Percentiles rank a stretch among this genome's conserved stretches.
Evolutionary conservation across 768 basidiomycete species (phyloP).

Genomic region (Kwoniella bestiolae): DNA sequence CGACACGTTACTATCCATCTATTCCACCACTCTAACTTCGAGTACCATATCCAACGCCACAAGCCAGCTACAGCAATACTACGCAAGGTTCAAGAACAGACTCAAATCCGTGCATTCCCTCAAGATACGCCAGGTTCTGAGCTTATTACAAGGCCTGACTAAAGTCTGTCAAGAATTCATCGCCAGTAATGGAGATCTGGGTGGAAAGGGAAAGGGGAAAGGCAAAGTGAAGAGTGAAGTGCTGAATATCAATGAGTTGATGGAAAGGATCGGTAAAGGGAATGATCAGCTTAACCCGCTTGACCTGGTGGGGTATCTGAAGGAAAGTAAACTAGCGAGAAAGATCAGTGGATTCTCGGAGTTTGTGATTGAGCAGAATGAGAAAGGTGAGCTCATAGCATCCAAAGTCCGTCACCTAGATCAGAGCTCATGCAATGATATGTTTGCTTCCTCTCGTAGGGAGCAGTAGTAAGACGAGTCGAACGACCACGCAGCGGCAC

Average conservation of each 20-base stretch:
- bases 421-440: conserved; percentile 11
- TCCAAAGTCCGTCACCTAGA: too few species aligned
- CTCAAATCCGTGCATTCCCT: conserved; percentile 74
- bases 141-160: conserved; percentile 72
- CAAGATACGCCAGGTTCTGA: conserved; percentile 77
- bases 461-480: conserved; percentile 16
- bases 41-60: conserved; percentile 67
- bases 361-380: conserved; percentile 62
- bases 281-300: conserved; percentile 75
- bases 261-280: conserved; percentile 71
- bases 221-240: conserved; percentile 62
- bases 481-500: conserved; percentile 30
- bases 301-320: conserved; percentile 79
- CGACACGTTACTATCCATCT: conserved; percentile 83
- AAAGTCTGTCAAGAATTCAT: conserved; percentile 60
- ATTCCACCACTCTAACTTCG: conserved; percentile 70
- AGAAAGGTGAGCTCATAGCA: conserved; percentile 27
- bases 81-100: conserved; percentile 75
- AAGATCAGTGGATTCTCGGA: conserved; percentile 76
- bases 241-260: conserved; percentile 70
- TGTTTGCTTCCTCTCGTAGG: too few species aligned
- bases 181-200: background rate
- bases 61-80: conserved; percentile 76
- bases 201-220: conserved; percentile 13
- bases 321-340: conserved; percentile 74